Evolutionary conservation across 2,329 filamentous ascomycete species (phyloP).

Genomic region (Cladosporium velox): DNA sequence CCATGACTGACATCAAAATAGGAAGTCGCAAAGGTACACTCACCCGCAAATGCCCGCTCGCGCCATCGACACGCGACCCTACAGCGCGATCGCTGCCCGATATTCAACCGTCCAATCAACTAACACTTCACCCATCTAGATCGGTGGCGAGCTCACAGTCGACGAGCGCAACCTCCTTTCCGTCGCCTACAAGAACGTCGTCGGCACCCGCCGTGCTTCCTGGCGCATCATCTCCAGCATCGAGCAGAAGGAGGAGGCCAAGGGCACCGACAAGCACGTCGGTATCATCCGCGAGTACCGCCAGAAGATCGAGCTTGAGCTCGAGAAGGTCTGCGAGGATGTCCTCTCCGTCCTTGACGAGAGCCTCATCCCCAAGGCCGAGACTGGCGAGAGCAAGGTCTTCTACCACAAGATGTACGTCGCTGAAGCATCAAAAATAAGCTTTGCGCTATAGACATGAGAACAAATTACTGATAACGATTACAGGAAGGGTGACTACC

Average conservation of each 20-base stretch:
- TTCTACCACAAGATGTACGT: slow-evolving; percentile 99
- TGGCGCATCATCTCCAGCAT: slow-evolving; percentile 99
- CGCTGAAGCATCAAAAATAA: neutral
- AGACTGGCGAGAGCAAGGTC: slow-evolving; percentile 97
- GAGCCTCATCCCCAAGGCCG: slow-evolving; percentile 90
- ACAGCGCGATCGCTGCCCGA: slow-evolving; percentile 19
- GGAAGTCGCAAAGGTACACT: slow-evolving; percentile 89
- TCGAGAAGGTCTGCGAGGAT: slow-evolving; percentile 98
- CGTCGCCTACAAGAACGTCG: slow-evolving; percentile 99
- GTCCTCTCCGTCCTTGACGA: slow-evolving; percentile 93
- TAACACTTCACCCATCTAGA: slow-evolving; percentile 42
- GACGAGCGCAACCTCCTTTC: slow-evolving; percentile 88
- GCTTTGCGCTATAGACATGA: neutral
- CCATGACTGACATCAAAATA: slow-evolving; percentile 45
- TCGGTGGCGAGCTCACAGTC: slow-evolving; percentile 67
- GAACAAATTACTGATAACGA: slow-evolving; percentile 24
- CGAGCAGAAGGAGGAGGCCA: slow-evolving; percentile 99
- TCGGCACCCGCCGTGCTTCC: slow-evolving; percentile 95
- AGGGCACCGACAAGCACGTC: slow-evolving; percentile 95
- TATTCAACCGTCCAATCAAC: neutral
- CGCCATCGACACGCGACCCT: slow-evolving; percentile 4
- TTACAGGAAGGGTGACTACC: slow-evolving; percentile 91
- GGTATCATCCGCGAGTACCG: slow-evolving; percentile 93
- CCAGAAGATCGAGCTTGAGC: slow-evolving; percentile 95
- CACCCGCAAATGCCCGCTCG: slow-evolving; percentile 22